Base-by-base conservation (phyloP, 129 eudicot genomes). In the Lactuca sativa region DNA sequence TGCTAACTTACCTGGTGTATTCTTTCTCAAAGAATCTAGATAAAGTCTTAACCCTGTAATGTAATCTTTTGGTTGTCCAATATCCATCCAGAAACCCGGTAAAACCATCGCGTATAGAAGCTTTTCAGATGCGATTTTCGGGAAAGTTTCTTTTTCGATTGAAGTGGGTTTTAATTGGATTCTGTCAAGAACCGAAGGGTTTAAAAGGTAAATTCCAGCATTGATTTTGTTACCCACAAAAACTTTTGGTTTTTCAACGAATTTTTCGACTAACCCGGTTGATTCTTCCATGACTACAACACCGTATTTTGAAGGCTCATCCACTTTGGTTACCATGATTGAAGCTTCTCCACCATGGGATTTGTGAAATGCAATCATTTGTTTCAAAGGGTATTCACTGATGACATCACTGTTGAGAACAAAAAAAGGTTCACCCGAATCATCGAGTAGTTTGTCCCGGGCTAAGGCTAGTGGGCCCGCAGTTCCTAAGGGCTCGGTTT, bases 11-110 rank as follows among this genome's bases (percentile, higher is more conserved):
- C 76, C 56, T 15, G 97, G 81, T 7, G 86, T 70, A 6, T 77
- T 83, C 84, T 85, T 91, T 41, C 90, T 87, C 65, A 91, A 74
- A 17, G 97, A 91, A 70, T 83, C 97, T 0, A 91, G 76, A 77
- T 91, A 91, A 37, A 91, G 95, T 62, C 95, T 69, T 41, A 91
- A 75, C 34, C 97, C 97, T 0, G 95, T 81, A 41, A 91, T 91
- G 86, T 91, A 91, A 71, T 91, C 97, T 64, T 76, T 83, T 14
- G 97, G 97, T 73, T 91, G 97, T 34, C 97, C 97, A 43, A 91
- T 87, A 81, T 91, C 97, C 97, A 91, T 91, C 97, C 97, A 91
- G 55, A 91, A 91, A 31, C 97, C 95, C 13, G 97, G 97, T 33
- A 91, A 82, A 33, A 91, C 97, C 97, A 91, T 91, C 4, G 97